These are phyloP conservation scores for Clathrospora elynae DNA, from an alignment of 2,329 filamentous ascomycete genomes.

Conservation along the genomic window DNA sequence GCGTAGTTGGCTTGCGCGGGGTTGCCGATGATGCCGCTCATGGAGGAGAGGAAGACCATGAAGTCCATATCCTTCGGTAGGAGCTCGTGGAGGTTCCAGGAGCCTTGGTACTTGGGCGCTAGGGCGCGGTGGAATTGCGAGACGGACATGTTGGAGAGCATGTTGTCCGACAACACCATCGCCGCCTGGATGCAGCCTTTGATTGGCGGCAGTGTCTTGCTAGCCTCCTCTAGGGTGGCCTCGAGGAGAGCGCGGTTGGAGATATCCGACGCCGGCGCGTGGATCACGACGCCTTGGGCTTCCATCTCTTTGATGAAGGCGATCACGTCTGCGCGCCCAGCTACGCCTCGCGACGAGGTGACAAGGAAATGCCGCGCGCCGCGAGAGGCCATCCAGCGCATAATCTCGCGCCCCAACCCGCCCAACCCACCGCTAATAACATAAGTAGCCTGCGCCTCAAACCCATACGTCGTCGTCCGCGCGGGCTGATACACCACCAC, in stretches of 20 bases:
- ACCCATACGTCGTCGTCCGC: conserved; percentile 5
- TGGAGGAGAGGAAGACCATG: conserved; percentile 26
- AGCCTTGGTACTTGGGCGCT: conserved; percentile 10
- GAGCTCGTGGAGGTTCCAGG: conserved; percentile 32
- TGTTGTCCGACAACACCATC: conserved; percentile 17
- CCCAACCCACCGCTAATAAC: conserved; percentile 37
- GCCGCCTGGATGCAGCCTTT: conserved; percentile 22
- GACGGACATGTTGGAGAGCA: conserved; percentile 12
- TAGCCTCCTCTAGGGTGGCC: conserved; percentile 8
- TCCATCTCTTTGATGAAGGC: conserved; percentile 21
- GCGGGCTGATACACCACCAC: conserved; percentile 8
- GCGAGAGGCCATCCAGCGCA: conserved; percentile 30
- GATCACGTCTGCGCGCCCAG: conserved; percentile 15
- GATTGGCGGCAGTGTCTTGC: conserved; percentile 20
- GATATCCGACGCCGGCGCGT: conserved; percentile 25
- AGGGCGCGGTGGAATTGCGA: conserved; percentile 2
- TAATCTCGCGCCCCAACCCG: conserved; percentile 35
- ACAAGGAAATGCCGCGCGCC: conserved; percentile 35
- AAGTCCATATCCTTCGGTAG: conserved; percentile 19
- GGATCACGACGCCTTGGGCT: conserved; percentile 18
- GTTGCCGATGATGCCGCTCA: conserved; percentile 22
- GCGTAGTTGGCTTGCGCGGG: conserved; percentile 28
- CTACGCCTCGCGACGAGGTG: conserved; percentile 26
- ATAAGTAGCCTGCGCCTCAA: conserved; percentile 23
- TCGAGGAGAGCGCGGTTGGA: conserved; percentile 20